Evolutionary conservation across 208 protist genomes (phyloP), one percentile per base, ranked within the genome.

Genomic region (Trypanosoma congolense): DNA sequence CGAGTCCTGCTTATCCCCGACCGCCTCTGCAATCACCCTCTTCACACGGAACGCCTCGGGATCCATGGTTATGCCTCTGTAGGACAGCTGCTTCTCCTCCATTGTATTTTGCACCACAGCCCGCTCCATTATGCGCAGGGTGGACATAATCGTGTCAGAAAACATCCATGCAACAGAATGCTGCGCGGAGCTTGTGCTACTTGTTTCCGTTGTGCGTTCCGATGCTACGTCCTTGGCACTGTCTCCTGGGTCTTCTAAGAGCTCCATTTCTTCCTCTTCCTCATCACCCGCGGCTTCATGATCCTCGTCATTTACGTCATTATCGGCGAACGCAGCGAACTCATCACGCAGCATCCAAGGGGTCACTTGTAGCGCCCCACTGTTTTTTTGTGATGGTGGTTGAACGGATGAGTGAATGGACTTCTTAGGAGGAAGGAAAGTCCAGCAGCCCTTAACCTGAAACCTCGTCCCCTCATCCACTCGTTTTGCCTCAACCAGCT

Each of bases 31-130:
- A n/a, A 22, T 21, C 30, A 21, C 19, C 30, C 40, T 30, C 9
- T 62, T 56, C 3, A 40, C 52, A 25, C 59, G 19, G 30, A 18
- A 21, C 30, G 67, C 61, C 45, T 40, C 30, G 26, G 70, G 59
- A 33, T 83, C 70, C 77, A 90, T 82, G 5, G 50, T 47, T 35
- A 93, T 84, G 25, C 86, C 83, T 30, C 90, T 83, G 56, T 96
- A 96, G 16, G 73, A 70, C 8, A 96, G 77, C 77, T 96, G 90
- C 19, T 72, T 51, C n/a, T 73, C 62, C 57, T 96, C 83, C 72
- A 88, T 78, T 30, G 70, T 81, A 61, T 96, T 96, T 58, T 94
- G 84, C 56, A 96, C 87, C 10, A 96, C 83, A n/a, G 72, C 84
- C 22, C 90, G 87, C 68, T 96, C 90, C 83, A 94, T 93, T 16